Conservation (phyloP, 2,329 filamentous ascomycete species). For the Alternaria consortialis region DNA sequence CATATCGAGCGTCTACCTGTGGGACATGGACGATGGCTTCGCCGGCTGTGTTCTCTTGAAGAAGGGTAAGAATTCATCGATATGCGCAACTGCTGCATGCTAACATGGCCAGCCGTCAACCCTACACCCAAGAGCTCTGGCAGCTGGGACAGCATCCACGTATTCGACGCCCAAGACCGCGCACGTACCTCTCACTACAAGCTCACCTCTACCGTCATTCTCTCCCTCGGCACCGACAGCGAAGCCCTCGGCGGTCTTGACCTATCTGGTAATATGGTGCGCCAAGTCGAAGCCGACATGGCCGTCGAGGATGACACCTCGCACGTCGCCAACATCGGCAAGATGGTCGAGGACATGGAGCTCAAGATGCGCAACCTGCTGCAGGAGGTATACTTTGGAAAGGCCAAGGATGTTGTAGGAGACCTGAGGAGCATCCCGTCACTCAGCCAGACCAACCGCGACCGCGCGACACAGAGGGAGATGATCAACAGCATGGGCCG, state of each 20-base stretch:
- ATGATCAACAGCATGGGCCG: slow-evolving; percentile 71
- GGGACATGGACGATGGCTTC: slow-evolving; percentile 98
- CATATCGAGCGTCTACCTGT: slow-evolving; percentile 95
- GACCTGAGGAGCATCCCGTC: slow-evolving; percentile 88
- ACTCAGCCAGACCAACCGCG: slow-evolving; percentile 83
- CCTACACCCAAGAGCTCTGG: slow-evolving; percentile 74
- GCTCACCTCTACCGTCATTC: slow-evolving; percentile 94
- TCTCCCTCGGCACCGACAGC: slow-evolving; percentile 77
- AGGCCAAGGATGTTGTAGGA: slow-evolving; percentile 97
- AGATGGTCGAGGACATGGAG: slow-evolving; percentile 97
- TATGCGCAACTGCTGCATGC: background rate
- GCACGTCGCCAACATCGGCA: slow-evolving; percentile 94
- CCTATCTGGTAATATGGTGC: slow-evolving; percentile 96
- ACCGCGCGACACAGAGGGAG: slow-evolving; percentile 86
- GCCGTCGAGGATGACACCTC: slow-evolving; percentile 88
- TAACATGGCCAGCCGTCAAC: slow-evolving; percentile 66
- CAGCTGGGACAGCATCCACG: slow-evolving; percentile 98
- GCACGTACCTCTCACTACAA: slow-evolving; percentile 95
- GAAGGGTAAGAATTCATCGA: slow-evolving; percentile 70
- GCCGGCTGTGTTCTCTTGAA: slow-evolving; percentile 95
- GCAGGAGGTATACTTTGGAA: slow-evolving; percentile 99
- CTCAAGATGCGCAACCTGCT: slow-evolving; percentile 98
- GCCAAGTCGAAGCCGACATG: slow-evolving; percentile 92
- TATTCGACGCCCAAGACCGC: slow-evolving; percentile 94
- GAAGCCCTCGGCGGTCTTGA: slow-evolving; percentile 83